phyloP scores from a whole-genome alignment of 2,329 filamentous ascomycete species.

The Microcyclospora pomicola region DNA sequence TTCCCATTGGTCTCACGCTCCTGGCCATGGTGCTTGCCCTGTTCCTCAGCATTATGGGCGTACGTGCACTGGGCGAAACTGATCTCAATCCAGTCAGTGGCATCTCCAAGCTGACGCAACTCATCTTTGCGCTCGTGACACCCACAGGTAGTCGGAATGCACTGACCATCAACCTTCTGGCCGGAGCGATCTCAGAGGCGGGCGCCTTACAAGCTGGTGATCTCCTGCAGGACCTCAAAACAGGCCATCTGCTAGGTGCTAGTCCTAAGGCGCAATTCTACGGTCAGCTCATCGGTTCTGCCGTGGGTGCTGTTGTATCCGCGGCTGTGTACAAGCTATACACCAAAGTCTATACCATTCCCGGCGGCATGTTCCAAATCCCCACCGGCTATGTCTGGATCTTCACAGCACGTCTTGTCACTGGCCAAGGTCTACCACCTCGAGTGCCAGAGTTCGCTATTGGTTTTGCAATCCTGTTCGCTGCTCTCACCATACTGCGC shows the following conservation, averaged over 20 bases:
- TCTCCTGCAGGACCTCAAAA: slow-evolving; percentile 94
- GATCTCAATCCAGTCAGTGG: slow-evolving; percentile 93
- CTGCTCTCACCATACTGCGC: slow-evolving; percentile 54
- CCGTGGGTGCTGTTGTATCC: slow-evolving; percentile 71
- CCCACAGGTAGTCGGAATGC: slow-evolving; percentile 67
- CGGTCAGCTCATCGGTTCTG: slow-evolving; percentile 84
- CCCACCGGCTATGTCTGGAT: slow-evolving; percentile 96
- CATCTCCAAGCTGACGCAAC: slow-evolving; percentile 90
- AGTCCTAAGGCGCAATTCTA: slow-evolving; percentile 92
- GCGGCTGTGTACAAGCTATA: slow-evolving; percentile 84
- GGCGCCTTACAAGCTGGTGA: slow-evolving; percentile 90
- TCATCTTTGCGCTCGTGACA: slow-evolving; percentile 85
- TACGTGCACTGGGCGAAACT: slow-evolving; percentile 59
- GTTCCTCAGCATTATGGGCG: slow-evolving; percentile 49
- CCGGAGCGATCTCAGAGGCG: slow-evolving; percentile 72
- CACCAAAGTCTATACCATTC: slow-evolving; percentile 76
- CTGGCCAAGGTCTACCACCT: slow-evolving; percentile 70
- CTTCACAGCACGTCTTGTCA: slow-evolving; percentile 86
- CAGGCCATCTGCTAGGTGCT: slow-evolving; percentile 81
- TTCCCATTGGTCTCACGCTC: slow-evolving; percentile 68
- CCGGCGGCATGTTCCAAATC: slow-evolving; percentile 80
- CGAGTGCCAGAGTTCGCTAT: slow-evolving; percentile 72
- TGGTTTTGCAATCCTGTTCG: slow-evolving; percentile 61
- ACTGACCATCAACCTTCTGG: slow-evolving; percentile 89
- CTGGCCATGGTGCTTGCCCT: slow-evolving; percentile 72